A percentile compares a stretch with the other conserved stretches of the same genome.
Conservation (phyloP, 352 stramenopile species). For the Peronospora farinosa region DNA sequence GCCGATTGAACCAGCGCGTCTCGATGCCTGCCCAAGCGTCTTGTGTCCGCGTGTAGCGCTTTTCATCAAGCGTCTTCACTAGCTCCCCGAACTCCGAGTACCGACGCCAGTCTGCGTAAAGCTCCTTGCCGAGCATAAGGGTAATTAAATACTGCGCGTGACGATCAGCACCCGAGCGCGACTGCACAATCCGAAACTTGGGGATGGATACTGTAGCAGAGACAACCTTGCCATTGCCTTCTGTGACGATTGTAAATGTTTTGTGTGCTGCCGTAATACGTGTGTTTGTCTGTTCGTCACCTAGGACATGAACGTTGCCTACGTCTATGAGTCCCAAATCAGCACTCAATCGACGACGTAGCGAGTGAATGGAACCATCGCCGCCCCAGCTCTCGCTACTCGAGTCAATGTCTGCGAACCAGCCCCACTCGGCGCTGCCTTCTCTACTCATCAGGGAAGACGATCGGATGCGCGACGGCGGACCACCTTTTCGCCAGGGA, state of each 20-base stretch:
- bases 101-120: slow-evolving; percentile 81
- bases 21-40: slow-evolving; percentile 70
- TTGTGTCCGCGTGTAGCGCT: slow-evolving; percentile 55
- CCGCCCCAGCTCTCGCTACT: slow-evolving; percentile 76
- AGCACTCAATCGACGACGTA: slow-evolving; percentile 59
- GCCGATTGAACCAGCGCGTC: slow-evolving; percentile 82
- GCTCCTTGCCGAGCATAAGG: slow-evolving; percentile 79
- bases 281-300: slow-evolving; percentile 80
- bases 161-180: slow-evolving; percentile 65
- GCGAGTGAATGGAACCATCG: slow-evolving; percentile 56
- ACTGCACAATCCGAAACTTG: slow-evolving; percentile 87
- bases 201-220: slow-evolving; percentile 76
- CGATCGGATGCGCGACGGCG: slow-evolving; percentile 47
- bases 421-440: slow-evolving; percentile 79
- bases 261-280: slow-evolving; percentile 82
- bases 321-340: slow-evolving; percentile 67
- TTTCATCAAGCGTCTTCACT: slow-evolving; percentile 63
- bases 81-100: slow-evolving; percentile 87
- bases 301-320: slow-evolving; percentile 63
- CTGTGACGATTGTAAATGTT: slow-evolving; percentile 70
- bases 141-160: slow-evolving; percentile 87
- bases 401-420: slow-evolving; percentile 85
- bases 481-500: slow-evolving; percentile 19
- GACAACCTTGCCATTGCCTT: slow-evolving; percentile 75
- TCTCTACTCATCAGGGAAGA: slow-evolving; percentile 72